These are phyloP conservation scores for Veloboletus limbatus DNA, from an alignment of 1,284 basidiomycete species.

Conservation along the genomic window DNA sequence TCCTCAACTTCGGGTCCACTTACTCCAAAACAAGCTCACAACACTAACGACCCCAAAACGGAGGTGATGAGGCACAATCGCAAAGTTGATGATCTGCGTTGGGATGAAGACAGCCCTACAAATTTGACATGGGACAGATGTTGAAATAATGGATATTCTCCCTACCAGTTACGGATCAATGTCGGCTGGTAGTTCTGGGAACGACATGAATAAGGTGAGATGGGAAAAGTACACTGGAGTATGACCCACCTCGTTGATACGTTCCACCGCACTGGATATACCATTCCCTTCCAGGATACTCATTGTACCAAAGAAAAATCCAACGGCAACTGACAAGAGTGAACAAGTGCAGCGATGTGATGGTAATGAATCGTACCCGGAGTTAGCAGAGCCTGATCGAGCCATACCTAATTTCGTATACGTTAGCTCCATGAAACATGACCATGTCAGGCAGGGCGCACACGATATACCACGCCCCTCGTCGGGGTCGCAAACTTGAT, in stretches of 20 bases:
- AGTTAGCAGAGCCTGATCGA: constrained; percentile 72
- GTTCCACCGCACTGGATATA: constrained; percentile 48
- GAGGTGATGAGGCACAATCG: constrained; percentile 74
- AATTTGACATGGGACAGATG: not conserved
- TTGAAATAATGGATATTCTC: not conserved
- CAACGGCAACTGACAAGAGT: constrained; percentile 51
- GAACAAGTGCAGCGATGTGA: not conserved
- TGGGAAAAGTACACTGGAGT: not conserved
- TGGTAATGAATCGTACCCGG: constrained; percentile 43
- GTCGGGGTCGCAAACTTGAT: constrained; percentile 60
- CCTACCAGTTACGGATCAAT: constrained; percentile 70
- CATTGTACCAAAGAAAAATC: constrained; percentile 75
- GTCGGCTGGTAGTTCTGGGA: constrained; percentile 64
- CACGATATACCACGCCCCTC: constrained; percentile 57
- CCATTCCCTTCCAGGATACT: constrained; percentile 69
- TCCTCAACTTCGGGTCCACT: constrained; percentile 32
- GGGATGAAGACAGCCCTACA: constrained; percentile 74
- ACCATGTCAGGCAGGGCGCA: constrained; percentile 29
- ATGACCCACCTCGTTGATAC: constrained; percentile 51
- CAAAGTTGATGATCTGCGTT: constrained; percentile 80
- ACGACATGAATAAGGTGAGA: not conserved
- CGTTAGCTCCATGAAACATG: not conserved
- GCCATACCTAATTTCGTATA: constrained; percentile 51
- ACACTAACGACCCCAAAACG: constrained; percentile 76
- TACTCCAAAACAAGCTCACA: constrained; percentile 87